phyloP scores from a whole-genome alignment of 306 rosid genomes.

The Inga laurina region DNA sequence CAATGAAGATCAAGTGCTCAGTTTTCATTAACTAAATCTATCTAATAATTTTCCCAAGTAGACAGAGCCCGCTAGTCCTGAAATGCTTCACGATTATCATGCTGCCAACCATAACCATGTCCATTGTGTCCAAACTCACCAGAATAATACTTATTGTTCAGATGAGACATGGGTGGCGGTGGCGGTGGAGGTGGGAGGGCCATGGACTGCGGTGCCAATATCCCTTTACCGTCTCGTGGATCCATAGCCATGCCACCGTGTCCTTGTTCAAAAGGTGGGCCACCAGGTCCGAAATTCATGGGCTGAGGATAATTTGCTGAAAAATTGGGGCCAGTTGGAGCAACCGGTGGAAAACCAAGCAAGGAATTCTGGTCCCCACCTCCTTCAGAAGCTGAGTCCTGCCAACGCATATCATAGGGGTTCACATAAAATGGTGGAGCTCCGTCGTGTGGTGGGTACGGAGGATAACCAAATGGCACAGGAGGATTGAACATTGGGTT shows the following conservation, averaged over 20 bases:
- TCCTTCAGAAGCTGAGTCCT: slow-evolving; percentile 65
- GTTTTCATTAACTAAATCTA: background rate
- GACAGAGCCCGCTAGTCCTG: slow-evolving; percentile 46
- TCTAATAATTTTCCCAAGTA: background rate
- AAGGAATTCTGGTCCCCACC: slow-evolving; percentile 75
- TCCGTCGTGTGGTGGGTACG: slow-evolving; percentile 69
- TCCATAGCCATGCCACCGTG: slow-evolving; percentile 61
- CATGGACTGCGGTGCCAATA: slow-evolving; percentile 75
- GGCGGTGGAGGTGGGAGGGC: slow-evolving; percentile 50
- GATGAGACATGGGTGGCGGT: slow-evolving; percentile 53
- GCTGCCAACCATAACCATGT: slow-evolving; percentile 74
- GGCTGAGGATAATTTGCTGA: slow-evolving; percentile 61
- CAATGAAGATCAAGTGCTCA: background rate
- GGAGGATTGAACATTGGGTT: slow-evolving; percentile 78
- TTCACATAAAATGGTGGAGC: slow-evolving; percentile 69
- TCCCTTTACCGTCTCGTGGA: slow-evolving; percentile 76
- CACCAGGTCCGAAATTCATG: slow-evolving; percentile 65
- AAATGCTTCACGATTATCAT: slow-evolving; percentile 63
- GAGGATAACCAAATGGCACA: slow-evolving; percentile 66
- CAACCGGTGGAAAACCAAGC: slow-evolving; percentile 73
- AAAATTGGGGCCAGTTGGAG: slow-evolving; percentile 52
- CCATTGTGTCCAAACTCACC: slow-evolving; percentile 73
- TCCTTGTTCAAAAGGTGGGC: slow-evolving; percentile 64
- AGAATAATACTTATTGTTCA: slow-evolving; percentile 62
- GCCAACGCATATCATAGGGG: slow-evolving; percentile 72